A percentile compares a stretch with the other conserved stretches of the same genome.
Conservation (phyloP, 495 filamentous ascomycete species). For the Aspergillus saccharolyticus region DNA sequence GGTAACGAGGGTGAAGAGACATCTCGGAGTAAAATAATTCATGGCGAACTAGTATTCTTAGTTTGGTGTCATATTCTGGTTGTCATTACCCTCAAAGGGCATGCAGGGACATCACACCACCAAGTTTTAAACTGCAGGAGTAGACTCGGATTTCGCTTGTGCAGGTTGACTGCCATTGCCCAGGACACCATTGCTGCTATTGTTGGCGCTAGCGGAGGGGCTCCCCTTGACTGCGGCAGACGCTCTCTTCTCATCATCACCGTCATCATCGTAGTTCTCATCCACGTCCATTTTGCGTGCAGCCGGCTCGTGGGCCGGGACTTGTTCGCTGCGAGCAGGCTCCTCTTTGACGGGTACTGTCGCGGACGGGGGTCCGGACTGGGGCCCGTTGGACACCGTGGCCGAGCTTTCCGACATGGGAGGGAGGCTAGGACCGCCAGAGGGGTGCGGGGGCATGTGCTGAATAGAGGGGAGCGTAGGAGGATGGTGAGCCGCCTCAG, state of each 20-base stretch:
- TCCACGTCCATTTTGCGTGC: conserved; percentile 95
- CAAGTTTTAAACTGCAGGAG: conserved; percentile 19
- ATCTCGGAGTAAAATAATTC: conserved; percentile 12
- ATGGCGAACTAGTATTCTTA: conserved; percentile 5
- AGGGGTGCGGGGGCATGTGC: conserved; percentile 58
- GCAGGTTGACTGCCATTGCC: conserved; percentile 26
- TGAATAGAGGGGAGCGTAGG: conserved; percentile 68
- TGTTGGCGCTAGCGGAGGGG: conserved; percentile 30
- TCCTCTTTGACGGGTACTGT: conserved; percentile 43
- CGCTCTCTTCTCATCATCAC: conserved; percentile 71
- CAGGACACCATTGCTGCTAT: conserved; percentile 27
- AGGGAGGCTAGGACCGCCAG: conserved; percentile 44
- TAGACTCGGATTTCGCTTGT: conserved; percentile 32
- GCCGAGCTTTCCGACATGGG: conserved; percentile 53
- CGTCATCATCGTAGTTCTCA: conserved; percentile 90
- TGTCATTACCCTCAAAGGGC: neutral
- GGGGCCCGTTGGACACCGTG: conserved; percentile 56
- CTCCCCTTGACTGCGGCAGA: conserved; percentile 35
- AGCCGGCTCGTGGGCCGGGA: conserved; percentile 68
- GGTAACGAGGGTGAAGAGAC: conserved; percentile 11
- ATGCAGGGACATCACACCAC: neutral
- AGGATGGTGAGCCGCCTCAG: conserved; percentile 85
- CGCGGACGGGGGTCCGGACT: conserved; percentile 42
- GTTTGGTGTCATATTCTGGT: conserved; percentile 2
- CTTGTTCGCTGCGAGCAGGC: conserved; percentile 48